A percentile compares a stretch with the other conserved stretches of the same genome.
Conservation (phyloP, 2,329 filamentous ascomycete genomes). For the Cladophialophora immunda region DNA sequence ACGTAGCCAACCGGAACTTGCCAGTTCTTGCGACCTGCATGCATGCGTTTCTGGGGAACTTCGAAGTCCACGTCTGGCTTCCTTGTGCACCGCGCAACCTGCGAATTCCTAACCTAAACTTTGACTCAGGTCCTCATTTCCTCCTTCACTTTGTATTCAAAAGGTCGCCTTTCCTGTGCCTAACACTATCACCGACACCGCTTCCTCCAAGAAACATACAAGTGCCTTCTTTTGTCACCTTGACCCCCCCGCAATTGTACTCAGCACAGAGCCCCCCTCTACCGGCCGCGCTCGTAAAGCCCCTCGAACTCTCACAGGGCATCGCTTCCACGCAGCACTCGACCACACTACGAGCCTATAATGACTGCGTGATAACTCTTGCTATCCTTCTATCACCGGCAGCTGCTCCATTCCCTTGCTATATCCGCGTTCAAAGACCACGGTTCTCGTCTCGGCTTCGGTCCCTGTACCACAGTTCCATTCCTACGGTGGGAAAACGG, state of each 20-base stretch:
- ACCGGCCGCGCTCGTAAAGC: background rate
- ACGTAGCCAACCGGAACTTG: constrained; percentile 15
- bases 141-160: background rate
- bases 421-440: background rate
- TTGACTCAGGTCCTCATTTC: background rate
- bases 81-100: background rate
- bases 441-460: background rate
- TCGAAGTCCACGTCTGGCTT: background rate
- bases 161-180: background rate
- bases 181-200: background rate
- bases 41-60: constrained; percentile 14
- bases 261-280: background rate
- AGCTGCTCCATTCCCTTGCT: background rate
- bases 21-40: constrained; percentile 9
- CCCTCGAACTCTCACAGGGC: background rate
- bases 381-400: background rate
- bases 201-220: background rate
- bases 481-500: background rate
- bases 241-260: background rate
- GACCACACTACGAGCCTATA: background rate
- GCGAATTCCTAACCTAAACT: background rate
- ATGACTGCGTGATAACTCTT: background rate
- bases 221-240: background rate
- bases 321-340: background rate
- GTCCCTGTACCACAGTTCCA: background rate